A percentile compares a stretch with the other conserved stretches of the same genome.
These are phyloP conservation scores for Rutstroemia sp. DNA, from an alignment of 2,329 filamentous ascomycete genomes.

Conservation along the genomic window DNA sequence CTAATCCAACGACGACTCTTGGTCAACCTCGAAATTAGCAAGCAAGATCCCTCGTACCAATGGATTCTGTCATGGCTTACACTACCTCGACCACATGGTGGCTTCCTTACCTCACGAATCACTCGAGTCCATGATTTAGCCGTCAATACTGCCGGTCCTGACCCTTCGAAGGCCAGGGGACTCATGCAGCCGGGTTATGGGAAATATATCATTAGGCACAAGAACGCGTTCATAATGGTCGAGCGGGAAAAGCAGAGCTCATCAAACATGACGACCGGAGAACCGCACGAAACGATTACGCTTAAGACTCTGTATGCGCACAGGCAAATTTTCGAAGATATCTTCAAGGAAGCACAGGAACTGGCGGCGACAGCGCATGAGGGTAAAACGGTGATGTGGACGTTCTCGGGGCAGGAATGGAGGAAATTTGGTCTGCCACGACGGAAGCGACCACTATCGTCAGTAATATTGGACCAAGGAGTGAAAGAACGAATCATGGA, in stretches of 20 bases:
- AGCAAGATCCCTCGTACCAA: constrained; percentile 84
- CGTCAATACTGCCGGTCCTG: constrained; percentile 52
- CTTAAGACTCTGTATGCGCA: constrained; percentile 87
- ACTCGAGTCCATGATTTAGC: constrained; percentile 54
- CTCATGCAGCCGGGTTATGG: constrained; percentile 87
- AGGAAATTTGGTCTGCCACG: constrained; percentile 74
- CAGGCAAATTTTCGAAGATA: constrained; percentile 79
- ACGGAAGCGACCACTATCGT: constrained; percentile 78
- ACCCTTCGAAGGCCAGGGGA: constrained; percentile 69
- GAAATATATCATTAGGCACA: constrained; percentile 78
- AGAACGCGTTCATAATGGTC: constrained; percentile 79
- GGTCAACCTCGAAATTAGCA: constrained; percentile 91
- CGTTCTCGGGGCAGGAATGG: constrained; percentile 79
- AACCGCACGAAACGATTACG: constrained; percentile 90
- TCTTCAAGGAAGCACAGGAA: constrained; percentile 80
- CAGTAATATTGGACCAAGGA: constrained; percentile 78
- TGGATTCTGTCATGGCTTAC: constrained; percentile 97
- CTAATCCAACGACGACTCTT: constrained; percentile 79
- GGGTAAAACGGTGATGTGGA: constrained; percentile 90
- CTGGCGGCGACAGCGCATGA: constrained; percentile 75
- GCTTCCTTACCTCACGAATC: constrained; percentile 42
- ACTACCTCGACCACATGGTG: constrained; percentile 56
- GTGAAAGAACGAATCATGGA: constrained; percentile 48
- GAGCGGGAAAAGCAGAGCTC: constrained; percentile 80
- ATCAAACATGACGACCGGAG: constrained; percentile 72